Base-by-base conservation (phyloP, 805 yeast species). In the Zygosaccharomyces siamensis region DNA sequence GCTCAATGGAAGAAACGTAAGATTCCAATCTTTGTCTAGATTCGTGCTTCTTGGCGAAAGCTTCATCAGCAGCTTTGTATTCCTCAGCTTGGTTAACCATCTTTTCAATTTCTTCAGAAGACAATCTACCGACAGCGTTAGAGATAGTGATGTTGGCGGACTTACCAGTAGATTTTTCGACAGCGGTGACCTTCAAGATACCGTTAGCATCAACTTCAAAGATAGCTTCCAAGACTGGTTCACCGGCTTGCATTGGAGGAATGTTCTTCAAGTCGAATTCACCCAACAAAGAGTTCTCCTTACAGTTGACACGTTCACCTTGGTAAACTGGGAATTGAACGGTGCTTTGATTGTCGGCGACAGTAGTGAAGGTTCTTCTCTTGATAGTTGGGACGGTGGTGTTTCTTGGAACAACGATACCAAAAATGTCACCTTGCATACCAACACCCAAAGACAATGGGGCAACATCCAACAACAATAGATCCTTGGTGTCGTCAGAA, bases 191-290 rank as follows among this genome's bases (percentile, higher is more conserved):
- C 86, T 92, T 93, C 75, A 92, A 83, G 81, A 92, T 93, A 83
- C 99, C 99, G 77, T 92, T 93, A 71, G 98, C 98, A 76, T 93
- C 99, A 70, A 93, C 92, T 77, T 92, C 96, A 76, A 92, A 93
- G 73, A 92, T 93, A 66, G 96, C 97, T 82, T 92, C 98, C 71
- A 92, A 85, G 72, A 89, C 97, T 74, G 99, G 98, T 76, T 89
- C 97, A 77, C 98, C 98, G 78, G 97, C 95, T 75, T 89, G 88
- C 78, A 93, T 81, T 72, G 97, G 97, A 72, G 99, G 98, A 68
- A 92, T 87, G 72, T 93, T 95, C 76, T 89, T 87, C 73, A 92
- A 85, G 81, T 92, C 97, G 77, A 92, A 92, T 83, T 92, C 96
- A 80, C 98, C 99, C 73, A 92, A 85, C 69, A 85, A 80, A 71